Conservation (phyloP, 148 eudicot genomes). For the Diospyros lotus region DNA sequence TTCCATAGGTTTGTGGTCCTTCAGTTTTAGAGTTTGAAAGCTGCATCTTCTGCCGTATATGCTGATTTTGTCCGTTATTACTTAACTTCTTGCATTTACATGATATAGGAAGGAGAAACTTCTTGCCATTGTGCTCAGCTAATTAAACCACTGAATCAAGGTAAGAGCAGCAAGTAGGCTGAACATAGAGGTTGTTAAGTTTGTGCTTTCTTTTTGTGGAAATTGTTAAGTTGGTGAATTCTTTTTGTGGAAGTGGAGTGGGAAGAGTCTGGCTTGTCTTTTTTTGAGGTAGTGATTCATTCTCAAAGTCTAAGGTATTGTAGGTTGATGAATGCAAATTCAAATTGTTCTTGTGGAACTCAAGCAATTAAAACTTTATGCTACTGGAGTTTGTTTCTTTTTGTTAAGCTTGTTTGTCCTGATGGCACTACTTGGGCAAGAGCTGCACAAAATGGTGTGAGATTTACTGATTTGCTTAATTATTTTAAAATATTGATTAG, state of each 20-base stretch:
- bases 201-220: too few species aligned
- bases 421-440: neutral
- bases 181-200: neutral
- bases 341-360: too few species aligned
- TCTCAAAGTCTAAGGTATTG: neutral
- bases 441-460: neutral
- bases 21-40: neutral
- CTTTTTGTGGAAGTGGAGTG: too few species aligned
- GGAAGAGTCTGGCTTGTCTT: too few species aligned
- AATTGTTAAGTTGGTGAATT: too few species aligned
- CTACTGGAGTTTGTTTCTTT: neutral
- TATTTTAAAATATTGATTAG: neutral
- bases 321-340: neutral
- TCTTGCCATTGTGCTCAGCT: constrained; percentile 40
- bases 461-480: neutral
- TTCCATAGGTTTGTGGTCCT: neutral
- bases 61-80: neutral
- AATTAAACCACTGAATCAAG: constrained; percentile 44
- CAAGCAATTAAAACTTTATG: neutral
- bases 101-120: constrained; percentile 42
- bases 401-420: neutral
- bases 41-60: neutral
- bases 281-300: neutral
- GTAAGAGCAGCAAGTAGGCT: constrained; percentile 24
- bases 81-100: constrained; percentile 16